Conservation (phyloP, 108 stramenopile genomes). For the Asterionellopsis glacialis region DNA sequence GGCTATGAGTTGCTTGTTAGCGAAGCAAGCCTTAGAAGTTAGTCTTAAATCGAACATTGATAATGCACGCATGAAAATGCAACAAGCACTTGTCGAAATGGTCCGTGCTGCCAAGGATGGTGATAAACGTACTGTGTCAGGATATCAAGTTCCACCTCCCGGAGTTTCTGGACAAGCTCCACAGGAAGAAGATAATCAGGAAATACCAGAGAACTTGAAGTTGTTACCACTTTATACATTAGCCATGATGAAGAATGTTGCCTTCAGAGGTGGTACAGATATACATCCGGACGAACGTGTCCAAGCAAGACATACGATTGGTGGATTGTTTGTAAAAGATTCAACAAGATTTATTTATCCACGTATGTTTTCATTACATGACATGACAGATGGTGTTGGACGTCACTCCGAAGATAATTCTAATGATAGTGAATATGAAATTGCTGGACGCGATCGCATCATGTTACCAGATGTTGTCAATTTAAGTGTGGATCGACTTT, state of each 20-base stretch:
- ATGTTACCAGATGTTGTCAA: conserved; percentile 74
- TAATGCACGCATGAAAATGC: conserved; percentile 83
- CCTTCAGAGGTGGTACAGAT: conserved; percentile 94
- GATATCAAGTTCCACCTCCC: conserved; percentile 46
- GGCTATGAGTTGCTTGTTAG: conserved; percentile 69
- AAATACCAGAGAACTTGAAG: conserved; percentile 69
- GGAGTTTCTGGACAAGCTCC: neutral
- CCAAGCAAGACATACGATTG: conserved; percentile 67
- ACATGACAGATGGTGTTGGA: conserved; percentile 75
- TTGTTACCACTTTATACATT: conserved; percentile 95
- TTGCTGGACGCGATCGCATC: conserved; percentile 68
- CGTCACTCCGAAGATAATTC: conserved; percentile 33
- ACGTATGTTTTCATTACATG: conserved; percentile 92
- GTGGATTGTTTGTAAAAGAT: conserved; percentile 78
- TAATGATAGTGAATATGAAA: conserved; percentile 21
- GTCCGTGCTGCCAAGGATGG: conserved; percentile 69
- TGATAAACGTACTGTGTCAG: conserved; percentile 67
- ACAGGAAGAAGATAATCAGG: conserved; percentile 33
- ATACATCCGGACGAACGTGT: conserved; percentile 94
- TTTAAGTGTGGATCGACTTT: conserved; percentile 74
- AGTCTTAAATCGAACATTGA: conserved; percentile 85
- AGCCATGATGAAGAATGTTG: conserved; percentile 94
- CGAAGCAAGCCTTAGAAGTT: conserved; percentile 92
- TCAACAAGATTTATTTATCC: conserved; percentile 87
- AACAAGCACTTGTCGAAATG: conserved; percentile 78